These are phyloP conservation scores for Thyridium curvatum DNA, from an alignment of 2,329 filamentous ascomycete species.

Conservation along the genomic window DNA sequence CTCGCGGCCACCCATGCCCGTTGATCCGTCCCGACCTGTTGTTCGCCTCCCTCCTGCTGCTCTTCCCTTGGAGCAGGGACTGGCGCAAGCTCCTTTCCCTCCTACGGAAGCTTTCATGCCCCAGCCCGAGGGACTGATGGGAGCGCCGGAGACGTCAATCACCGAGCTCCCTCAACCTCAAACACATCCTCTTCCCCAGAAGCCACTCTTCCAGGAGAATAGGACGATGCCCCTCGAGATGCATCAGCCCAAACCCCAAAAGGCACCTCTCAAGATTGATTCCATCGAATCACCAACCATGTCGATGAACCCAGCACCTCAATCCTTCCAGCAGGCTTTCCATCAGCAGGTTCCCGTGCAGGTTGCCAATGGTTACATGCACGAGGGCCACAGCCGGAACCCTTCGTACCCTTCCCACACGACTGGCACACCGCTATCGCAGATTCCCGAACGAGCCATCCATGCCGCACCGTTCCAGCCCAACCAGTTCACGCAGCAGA, in stretches of 20 bases:
- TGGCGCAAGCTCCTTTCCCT: conserved; percentile 7
- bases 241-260: conserved; percentile 93
- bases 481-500: conserved; percentile 53
- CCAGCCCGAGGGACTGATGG: conserved; percentile 10
- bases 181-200: conserved; percentile 51
- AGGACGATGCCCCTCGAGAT: conserved; percentile 57
- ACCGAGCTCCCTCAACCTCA: conserved; percentile 52
- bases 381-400: conserved; percentile 60
- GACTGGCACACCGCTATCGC: conserved; percentile 75
- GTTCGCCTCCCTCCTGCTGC: conserved; percentile 72
- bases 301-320: conserved; percentile 35
- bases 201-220: conserved; percentile 52
- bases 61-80: conserved; percentile 13
- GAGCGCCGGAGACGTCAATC: conserved; percentile 30
- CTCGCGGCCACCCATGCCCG: conserved; percentile 56
- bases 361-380: conserved; percentile 48
- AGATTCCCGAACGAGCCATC: conserved; percentile 88
- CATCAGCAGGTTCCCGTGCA: conserved; percentile 88
- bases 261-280: conserved; percentile 69
- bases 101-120: conserved; percentile 11
- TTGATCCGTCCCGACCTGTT: conserved; percentile 58
- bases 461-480: conserved; percentile 89
- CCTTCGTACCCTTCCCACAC: conserved; percentile 66
- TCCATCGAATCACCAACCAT: conserved; percentile 76
- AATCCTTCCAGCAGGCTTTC: conserved; percentile 70